phyloP scores from a whole-genome alignment of 441 rosid genomes.

The Capsella rubella region DNA sequence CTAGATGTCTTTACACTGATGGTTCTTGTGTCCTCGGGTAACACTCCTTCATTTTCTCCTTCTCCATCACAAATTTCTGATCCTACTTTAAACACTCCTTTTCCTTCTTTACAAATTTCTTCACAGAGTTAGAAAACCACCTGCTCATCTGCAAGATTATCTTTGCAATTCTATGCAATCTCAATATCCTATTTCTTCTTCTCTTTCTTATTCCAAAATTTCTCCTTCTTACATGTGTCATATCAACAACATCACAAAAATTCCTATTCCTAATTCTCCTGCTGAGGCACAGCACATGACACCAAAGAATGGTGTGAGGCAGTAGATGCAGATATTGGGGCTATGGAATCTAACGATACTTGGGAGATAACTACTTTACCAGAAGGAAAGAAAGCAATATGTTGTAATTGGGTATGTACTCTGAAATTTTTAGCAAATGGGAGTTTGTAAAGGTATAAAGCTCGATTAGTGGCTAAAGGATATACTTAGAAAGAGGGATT shows the following conservation, averaged over 20 bases:
- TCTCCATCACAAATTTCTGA: neutral
- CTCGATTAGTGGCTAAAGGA: neutral
- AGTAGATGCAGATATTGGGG: neutral
- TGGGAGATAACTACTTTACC: neutral
- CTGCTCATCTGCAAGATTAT: neutral
- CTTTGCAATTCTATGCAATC: neutral
- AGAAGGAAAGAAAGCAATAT: neutral
- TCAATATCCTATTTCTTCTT: neutral
- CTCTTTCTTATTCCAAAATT: neutral
- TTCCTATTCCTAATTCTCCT: neutral
- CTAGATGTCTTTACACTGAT: neutral
- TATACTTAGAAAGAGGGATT: neutral
- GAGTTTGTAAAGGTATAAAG: neutral
- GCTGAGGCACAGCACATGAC: neutral
- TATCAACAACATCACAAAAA: neutral
- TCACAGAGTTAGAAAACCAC: neutral
- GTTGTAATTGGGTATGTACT: neutral
- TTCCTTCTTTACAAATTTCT: neutral
- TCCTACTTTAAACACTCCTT: no score
- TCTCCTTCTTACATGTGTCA: neutral
- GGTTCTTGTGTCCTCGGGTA: neutral
- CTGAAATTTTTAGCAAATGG: neutral
- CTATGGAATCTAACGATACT: neutral
- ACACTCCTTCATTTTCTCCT: neutral
- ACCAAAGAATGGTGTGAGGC: neutral